Conservation (phyloP, 2,329 filamentous ascomycete genomes). For the Sordariomycetes sp. region DNA sequence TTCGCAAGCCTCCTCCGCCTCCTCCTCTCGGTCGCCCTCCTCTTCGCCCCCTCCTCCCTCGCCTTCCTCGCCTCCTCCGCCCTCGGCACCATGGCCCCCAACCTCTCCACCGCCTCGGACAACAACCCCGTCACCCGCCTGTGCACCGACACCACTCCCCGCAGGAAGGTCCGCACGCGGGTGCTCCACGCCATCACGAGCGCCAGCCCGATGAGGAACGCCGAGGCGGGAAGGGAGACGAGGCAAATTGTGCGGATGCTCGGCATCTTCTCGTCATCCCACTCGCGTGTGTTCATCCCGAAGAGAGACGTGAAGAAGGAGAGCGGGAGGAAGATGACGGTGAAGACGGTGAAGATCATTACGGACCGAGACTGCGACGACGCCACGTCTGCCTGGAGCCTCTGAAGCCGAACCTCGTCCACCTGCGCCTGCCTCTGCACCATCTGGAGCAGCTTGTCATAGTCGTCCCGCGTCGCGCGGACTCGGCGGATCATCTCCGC, state of each 20-base stretch:
- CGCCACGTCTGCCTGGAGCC: conserved; percentile 49
- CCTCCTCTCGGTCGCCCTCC: conserved; percentile 12
- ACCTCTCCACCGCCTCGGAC: background rate
- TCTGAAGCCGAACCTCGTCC: conserved; percentile 49
- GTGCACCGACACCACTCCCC: conserved; percentile 9
- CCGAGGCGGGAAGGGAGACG: conserved; percentile 33
- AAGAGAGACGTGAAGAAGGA: conserved; percentile 54
- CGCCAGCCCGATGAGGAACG: conserved; percentile 31
- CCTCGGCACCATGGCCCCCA: background rate
- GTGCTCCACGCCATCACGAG: conserved; percentile 43
- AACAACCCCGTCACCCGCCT: background rate
- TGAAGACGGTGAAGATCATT: conserved; percentile 53
- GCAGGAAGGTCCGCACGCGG: conserved; percentile 20
- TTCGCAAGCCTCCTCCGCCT: conserved; percentile 13
- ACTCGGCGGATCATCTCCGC: conserved; percentile 46
- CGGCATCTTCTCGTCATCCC: conserved; percentile 34
- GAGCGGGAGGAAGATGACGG: conserved; percentile 49
- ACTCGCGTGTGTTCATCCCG: conserved; percentile 51
- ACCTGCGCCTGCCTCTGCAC: conserved; percentile 54
- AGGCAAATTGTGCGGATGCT: conserved; percentile 29
- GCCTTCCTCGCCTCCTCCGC: background rate
- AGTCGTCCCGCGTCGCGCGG: conserved; percentile 43
- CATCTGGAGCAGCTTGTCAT: conserved; percentile 53
- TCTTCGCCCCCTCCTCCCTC: background rate
- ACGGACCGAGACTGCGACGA: conserved; percentile 48